These are phyloP conservation scores for Scheffersomyces segobiensis DNA, from an alignment of 1,139 yeast species.

Conservation along the genomic window DNA sequence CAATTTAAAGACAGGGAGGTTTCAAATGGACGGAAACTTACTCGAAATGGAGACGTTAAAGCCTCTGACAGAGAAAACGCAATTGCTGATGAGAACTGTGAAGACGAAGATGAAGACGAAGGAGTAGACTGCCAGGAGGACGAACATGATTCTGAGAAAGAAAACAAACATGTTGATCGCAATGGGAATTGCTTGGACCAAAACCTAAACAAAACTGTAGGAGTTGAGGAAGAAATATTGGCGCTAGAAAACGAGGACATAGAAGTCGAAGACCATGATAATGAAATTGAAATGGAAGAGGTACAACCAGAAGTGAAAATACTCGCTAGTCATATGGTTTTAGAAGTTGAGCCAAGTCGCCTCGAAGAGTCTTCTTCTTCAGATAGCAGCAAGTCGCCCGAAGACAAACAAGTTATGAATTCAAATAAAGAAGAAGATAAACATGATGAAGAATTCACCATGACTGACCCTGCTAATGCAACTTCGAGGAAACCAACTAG, in stretches of 20 bases:
- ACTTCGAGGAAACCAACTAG: too few relatives aligned
- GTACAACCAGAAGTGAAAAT: constrained; percentile 5
- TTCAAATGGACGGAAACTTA: background rate
- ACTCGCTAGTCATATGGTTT: background rate
- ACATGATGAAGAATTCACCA: background rate
- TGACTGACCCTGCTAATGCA: background rate
- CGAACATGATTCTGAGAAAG: background rate
- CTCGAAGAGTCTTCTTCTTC: background rate
- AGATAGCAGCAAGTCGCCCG: background rate
- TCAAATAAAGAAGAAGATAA: background rate
- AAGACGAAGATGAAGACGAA: background rate
- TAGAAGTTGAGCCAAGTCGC: background rate
- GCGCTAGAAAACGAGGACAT: too few relatives aligned
- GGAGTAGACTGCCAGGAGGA: background rate
- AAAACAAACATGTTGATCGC: constrained; percentile 6
- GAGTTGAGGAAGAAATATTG: background rate
- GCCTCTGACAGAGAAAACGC: background rate
- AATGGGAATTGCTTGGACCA: constrained; percentile 8
- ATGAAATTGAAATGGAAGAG: constrained; percentile 1
- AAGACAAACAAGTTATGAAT: background rate
- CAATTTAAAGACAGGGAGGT: background rate
- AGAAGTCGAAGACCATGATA: constrained; percentile 3
- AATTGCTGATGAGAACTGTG: background rate
- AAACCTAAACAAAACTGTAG: constrained; percentile 6
- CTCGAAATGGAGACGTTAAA: background rate